Percentiles rank a stretch among this genome's conserved stretches.
phyloP scores from a whole-genome alignment of 164 flowering plant species.

The Nymphaea colorata region DNA sequence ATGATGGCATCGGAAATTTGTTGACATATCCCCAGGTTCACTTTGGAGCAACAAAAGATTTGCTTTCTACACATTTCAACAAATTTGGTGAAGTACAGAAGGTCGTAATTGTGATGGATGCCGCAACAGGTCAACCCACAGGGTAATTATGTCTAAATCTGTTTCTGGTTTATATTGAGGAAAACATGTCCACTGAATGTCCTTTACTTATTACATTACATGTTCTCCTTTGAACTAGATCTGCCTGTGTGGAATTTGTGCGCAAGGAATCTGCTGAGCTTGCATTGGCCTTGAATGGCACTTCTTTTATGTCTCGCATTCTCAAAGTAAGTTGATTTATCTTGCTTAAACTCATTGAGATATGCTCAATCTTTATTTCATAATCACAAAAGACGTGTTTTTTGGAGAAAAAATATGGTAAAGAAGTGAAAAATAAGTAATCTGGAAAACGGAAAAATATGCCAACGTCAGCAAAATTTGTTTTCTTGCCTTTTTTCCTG shows the following conservation, averaged over 20 bases:
- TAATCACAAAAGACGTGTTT: no score
- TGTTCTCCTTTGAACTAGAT: conserved; percentile 28
- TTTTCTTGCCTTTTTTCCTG: no score
- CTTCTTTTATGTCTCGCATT: conserved; percentile 91
- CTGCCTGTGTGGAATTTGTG: conserved; percentile 82
- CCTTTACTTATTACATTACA: neutral
- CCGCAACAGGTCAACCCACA: conserved; percentile 81
- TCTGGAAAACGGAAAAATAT: no score
- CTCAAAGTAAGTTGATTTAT: conserved; percentile 47
- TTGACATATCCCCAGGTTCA: conserved; percentile 54
- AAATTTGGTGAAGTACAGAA: conserved; percentile 90
- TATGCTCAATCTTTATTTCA: no score
- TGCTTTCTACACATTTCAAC: conserved; percentile 80
- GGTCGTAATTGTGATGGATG: conserved; percentile 71
- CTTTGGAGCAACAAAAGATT: conserved; percentile 93
- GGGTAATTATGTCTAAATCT: conserved; percentile 33
- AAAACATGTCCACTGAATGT: neutral
- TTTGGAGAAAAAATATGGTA: no score
- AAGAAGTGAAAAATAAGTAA: no score
- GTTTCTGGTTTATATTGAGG: conserved; percentile 1
- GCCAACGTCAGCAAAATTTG: no score
- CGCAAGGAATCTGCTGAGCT: conserved; percentile 76
- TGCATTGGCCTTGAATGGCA: conserved; percentile 79
- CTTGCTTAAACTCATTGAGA: neutral
- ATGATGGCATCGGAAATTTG: neutral